Evolutionary conservation across 345 rosid genomes (phyloP), one percentile per base, ranked within the genome.

Genomic region (Populus ilicifolia): DNA sequence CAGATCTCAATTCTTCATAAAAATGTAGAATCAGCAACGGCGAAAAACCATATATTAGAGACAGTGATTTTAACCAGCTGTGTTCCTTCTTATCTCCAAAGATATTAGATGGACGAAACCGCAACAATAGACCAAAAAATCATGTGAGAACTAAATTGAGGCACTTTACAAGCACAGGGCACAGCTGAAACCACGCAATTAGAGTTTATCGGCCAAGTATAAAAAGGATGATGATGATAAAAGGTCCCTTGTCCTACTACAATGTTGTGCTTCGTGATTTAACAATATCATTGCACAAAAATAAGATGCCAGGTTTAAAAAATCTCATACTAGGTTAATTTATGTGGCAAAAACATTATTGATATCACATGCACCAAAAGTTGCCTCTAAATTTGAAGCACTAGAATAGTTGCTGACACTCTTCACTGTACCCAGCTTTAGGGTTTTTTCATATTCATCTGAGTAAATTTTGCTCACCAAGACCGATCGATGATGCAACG

Each of bases 401-500:
- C 52, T 44, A 9, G 16, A n/a, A 36, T 72, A 5, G 10, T 14
- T 35, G 21, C 25, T 1, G 18, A 0, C 33, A 52, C 13, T 35
- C 61, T 23, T 54, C 46, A 10, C 8, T 17, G 43, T 18, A 54
- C 44, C 75, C 75, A 72, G 27, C 18, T 27, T 29, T 25, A 71
- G 33, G 46, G 23, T 18, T 43, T 67, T 59, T 38, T 8, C 12
- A 9, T 13, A 12, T 70, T 16, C 46, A 33, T 71, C 16, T 12
- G 78, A 50, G 48, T 12, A 69, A 74, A 70, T 20, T 75, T 43
- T 80, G 33, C 97, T 92, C 84, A 96, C 99, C 99, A 69, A 96
- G 98, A 81, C 99, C 98, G 79, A 96, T 94, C 39, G 99, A 96
- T 78, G 99, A 96, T 73, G 99, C 99, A 67, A 96, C 97, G 52